Evolutionary conservation across 225 moss, liverwort and hornwort species (phyloP).

Genomic region (Thuidium tamariscinum): DNA sequence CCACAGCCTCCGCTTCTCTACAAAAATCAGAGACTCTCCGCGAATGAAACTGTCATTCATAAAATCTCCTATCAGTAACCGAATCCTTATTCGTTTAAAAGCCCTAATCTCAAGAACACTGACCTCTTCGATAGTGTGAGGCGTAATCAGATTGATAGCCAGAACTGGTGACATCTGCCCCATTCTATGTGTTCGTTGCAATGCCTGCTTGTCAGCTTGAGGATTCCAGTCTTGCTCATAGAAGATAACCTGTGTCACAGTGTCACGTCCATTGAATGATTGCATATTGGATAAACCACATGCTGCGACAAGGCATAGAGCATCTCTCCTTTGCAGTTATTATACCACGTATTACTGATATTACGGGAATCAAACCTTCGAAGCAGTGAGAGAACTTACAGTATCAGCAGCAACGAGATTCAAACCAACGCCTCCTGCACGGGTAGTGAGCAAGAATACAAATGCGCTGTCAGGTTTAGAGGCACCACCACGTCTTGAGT

Average conservation of each 20-base stretch:
- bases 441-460: constrained; percentile 86
- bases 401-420: constrained; percentile 91
- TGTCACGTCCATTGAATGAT: not conserved
- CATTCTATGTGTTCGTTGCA: constrained; percentile 85
- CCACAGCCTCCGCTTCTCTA: not conserved
- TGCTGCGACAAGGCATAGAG: not conserved
- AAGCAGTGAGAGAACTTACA: constrained; percentile 24
- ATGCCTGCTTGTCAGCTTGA: constrained; percentile 82
- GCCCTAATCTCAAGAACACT: not conserved
- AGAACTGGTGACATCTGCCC: constrained; percentile 72
- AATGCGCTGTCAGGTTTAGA: constrained; percentile 33
- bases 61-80: not conserved
- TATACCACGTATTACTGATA: not conserved
- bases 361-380: not conserved
- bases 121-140: constrained; percentile 84
- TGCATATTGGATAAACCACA: not conserved
- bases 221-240: constrained; percentile 98
- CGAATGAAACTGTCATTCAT: not conserved
- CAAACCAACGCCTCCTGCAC: constrained; percentile 88
- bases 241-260: constrained; percentile 62
- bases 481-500: constrained; percentile 9
- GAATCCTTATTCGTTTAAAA: not conserved
- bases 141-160: constrained; percentile 59
- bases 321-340: not conserved
- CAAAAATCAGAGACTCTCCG: not conserved